phyloP scores from a whole-genome alignment of 139 green algal species.

The Edaphochlamys debaryana region DNA sequence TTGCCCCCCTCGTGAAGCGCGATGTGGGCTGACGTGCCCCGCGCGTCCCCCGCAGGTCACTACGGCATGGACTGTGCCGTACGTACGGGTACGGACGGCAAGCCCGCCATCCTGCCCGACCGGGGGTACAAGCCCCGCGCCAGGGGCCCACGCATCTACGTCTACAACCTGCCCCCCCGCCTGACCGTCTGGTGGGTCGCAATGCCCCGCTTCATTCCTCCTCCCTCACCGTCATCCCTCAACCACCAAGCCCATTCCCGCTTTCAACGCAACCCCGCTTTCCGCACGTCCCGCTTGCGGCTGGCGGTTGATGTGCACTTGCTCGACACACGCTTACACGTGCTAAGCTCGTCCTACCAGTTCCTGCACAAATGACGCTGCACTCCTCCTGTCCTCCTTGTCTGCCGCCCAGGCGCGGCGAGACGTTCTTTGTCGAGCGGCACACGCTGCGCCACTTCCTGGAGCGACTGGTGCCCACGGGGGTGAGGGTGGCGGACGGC shows the following conservation, averaged over 20 bases:
- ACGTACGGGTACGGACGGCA: conserved; percentile 19
- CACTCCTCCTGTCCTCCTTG: no score
- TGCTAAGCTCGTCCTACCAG: no score
- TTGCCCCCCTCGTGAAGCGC: no score
- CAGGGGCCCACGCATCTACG: conserved; percentile 31
- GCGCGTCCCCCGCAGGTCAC: conserved; percentile 42
- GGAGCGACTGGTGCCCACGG: conserved; percentile 15
- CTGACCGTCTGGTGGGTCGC: conserved; percentile 10
- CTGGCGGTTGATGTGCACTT: no score
- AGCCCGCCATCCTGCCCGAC: conserved; percentile 36
- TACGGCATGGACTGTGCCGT: conserved; percentile 50
- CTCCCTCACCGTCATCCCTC: no score
- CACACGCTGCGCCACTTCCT: conserved; percentile 19
- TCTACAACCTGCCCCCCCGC: conserved; percentile 46
- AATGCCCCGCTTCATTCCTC: not conserved
- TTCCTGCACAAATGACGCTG: no score
- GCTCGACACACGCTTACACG: no score
- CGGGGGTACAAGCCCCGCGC: conserved; percentile 29
- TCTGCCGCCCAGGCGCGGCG: conserved; percentile 41
- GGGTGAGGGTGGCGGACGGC: conserved; percentile 29
- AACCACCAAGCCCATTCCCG: no score
- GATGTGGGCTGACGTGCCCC: no score
- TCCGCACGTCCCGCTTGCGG: no score
- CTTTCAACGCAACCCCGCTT: not conserved
- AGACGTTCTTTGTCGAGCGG: conserved; percentile 38